Base-by-base conservation (phyloP, 225 moss, liverwort and hornwort genomes). In the Pseudisothecium myosuroides region DNA sequence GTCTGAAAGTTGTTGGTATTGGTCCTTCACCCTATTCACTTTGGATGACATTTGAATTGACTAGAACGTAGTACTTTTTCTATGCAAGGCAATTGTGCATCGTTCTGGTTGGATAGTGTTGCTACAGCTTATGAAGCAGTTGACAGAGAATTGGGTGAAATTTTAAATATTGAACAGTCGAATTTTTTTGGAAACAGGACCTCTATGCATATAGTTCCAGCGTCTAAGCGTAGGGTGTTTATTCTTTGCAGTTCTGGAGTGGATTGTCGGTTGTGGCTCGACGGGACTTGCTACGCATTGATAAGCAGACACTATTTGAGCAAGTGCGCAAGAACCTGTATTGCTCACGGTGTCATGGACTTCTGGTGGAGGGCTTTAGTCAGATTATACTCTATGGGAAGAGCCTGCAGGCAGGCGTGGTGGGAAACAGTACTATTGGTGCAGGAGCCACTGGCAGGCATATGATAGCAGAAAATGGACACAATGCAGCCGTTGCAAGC, bases 241-340 rank as follows among this genome's bases (percentile, higher is more conserved):
- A n/a, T 59, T 92, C 64, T 90, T 85, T 87, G 91, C 99, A 99
- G 99, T 99, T 99, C 93, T 99, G 99, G 99, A 97, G 95, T 93
- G 97, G 93, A 79, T 93, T 99, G 56, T 95, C 96, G 67, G 93
- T 96, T 85, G 91, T 94, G 89, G 97, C 96, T 92, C 97, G 99
- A 62, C 97, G 99, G 69, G 97, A 99, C 81, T 93, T 99, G 94
- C 91, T 99, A n/a, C 97, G 99, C 88, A 97, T 99, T 84, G 97
- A 99, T 83, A 99, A 99, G 96, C 99, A 99, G 91, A 93, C 97
- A 82, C 92, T 99, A 15, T 99, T 99, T 90, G 99, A 99, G 93
- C 97, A 99, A 95, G 99, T 99, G 79, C 96, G 97, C 77, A 99
- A 99, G 94, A 99, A 99, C 80, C 92, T 99, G 32, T 99, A 99